Evolutionary conservation across 2,329 filamentous ascomycete species (phyloP).

Genomic region (Stromatinia cepivora): DNA sequence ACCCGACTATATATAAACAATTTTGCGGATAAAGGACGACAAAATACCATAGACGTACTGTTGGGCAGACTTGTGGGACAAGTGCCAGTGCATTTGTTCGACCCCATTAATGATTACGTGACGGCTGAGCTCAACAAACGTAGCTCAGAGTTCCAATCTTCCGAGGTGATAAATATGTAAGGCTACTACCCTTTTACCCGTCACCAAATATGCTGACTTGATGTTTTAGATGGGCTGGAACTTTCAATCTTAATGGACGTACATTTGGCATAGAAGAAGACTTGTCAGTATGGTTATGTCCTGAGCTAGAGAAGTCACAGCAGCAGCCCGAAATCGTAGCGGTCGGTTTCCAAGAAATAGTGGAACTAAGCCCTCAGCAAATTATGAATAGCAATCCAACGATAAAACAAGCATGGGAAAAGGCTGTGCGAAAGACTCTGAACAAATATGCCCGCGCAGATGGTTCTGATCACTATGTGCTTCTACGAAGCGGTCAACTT

Average conservation of each 20-base stretch:
- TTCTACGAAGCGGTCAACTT: slow-evolving; percentile 87
- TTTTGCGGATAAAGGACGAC: slow-evolving; percentile 87
- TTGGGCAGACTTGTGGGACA: slow-evolving; percentile 84
- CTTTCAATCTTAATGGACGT: slow-evolving; percentile 92
- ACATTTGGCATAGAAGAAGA: slow-evolving; percentile 77
- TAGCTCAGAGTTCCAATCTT: slow-evolving; percentile 72
- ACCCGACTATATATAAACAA: slow-evolving; percentile 97
- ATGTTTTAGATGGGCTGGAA: slow-evolving; percentile 61
- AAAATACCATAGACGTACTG: slow-evolving; percentile 93
- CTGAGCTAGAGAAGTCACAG: slow-evolving; percentile 55
- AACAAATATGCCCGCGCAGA: slow-evolving; percentile 67
- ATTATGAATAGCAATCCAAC: slow-evolving; percentile 98
- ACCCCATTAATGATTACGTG: slow-evolving; percentile 92
- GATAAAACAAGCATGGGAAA: slow-evolving; percentile 82
- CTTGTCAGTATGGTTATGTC: slow-evolving; percentile 82
- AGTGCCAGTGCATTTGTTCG: slow-evolving; percentile 77
- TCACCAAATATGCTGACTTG: background rate
- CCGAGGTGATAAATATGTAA: slow-evolving; percentile 68
- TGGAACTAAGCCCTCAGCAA: slow-evolving; percentile 95
- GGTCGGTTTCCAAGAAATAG: slow-evolving; percentile 95
- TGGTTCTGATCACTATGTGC: slow-evolving; percentile 77
- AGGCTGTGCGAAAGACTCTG: slow-evolving; percentile 72
- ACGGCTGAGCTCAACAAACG: slow-evolving; percentile 70
- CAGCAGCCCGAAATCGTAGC: slow-evolving; percentile 81
- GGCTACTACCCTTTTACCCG: background rate